Base-by-base conservation (phyloP, 148 eudicot genomes). In the Bassia scoparia region DNA sequence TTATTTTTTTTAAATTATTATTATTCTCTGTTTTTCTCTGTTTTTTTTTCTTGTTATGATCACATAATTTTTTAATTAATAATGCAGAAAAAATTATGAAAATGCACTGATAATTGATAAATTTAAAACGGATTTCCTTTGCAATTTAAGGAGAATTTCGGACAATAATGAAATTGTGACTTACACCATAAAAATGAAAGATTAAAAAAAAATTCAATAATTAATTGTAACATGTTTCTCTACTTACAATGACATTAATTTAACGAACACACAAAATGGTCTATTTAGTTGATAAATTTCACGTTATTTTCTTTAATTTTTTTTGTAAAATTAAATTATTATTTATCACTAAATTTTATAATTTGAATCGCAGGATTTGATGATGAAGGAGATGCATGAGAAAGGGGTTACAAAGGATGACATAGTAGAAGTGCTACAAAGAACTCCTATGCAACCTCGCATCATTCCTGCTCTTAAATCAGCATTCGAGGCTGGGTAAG, bases 401-500 rank as follows among this genome's bases (percentile, higher is more conserved):
- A 84, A 77, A 38, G 97, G 98, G 70, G 90, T 89, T 12, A 88
- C 83, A 15, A 82, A 81, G 26, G 76, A 84, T 24, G 93, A 91
- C 58, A 83, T 94, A 49, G 84, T 67, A 18, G 80, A 84, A 43
- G 97, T 89, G 18, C 74, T 94, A 6, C 87, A 84, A 35, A 83
- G 80, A 74, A 81, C 75, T 71, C 91, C 96, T 0, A 84, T 89
- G 26, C 92, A 89, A 81, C 83, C 84, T 8, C 88, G 93, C 14
- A 67, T 94, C 0, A 81, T 89, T 65, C 81, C 90, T 0, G 88
- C 98, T 52, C 87, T 94, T 56, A 83, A 83, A 79, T 69, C 88
- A 18, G 96, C 97, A 41, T 84, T 88, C 80, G 85, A 88, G 71
- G 81, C 89, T 34, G 98, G 98, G 97, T 94, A 94, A 29, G 7